Evolutionary conservation across 495 filamentous ascomycete genomes (phyloP), one percentile per base, ranked within the genome.

Genomic region (Trichoderma erinaceum): DNA sequence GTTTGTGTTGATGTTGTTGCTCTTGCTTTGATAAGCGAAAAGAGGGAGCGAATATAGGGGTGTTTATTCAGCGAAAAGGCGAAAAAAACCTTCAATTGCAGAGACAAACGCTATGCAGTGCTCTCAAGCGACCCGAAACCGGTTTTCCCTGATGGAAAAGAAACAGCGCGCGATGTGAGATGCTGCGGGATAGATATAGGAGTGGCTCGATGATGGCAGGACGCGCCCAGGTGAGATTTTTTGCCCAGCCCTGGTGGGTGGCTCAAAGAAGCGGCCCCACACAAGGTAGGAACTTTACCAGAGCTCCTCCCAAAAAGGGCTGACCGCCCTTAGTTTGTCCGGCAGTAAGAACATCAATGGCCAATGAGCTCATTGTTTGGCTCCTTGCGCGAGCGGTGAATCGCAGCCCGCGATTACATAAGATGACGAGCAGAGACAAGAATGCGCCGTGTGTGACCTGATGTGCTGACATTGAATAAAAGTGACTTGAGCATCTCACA

Each of bases 171-270:
- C 56, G 25, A 13, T 32, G 56, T 21, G 10, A 27, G 56, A 12
- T 61, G 56, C 56, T 32, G 56, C 27, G 56, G 56, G 56, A 61
- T 61, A 32, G 56, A 21, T 61, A 61, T 61, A 61, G 56, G 23
- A 61, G 56, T 32, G 56, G 56, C 56, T 61, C 56, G 25, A 27
- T 18, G 25, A 61, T 61, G 56, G 56, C 56, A 61, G 56, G 56
- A 61, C 56, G 56, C 56, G 56, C 29, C 56, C 23, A 61, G 56
- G 56, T 61, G 56, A 61, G 56, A 61, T 61, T 61, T 61, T 61
- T 61, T 32, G 56, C 56, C 56, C 56, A 61, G 56, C 56, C 56
- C 56, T 61, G 56, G 56, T 61, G 56, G 56, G 56, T 61, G 56
- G 56, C 56, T 15, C 56, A 61, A 25, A 61, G 56, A 61, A 61